These are phyloP conservation scores for Trichoderma sp. DNA, from an alignment of 2,329 filamentous ascomycete genomes.

Conservation along the genomic window DNA sequence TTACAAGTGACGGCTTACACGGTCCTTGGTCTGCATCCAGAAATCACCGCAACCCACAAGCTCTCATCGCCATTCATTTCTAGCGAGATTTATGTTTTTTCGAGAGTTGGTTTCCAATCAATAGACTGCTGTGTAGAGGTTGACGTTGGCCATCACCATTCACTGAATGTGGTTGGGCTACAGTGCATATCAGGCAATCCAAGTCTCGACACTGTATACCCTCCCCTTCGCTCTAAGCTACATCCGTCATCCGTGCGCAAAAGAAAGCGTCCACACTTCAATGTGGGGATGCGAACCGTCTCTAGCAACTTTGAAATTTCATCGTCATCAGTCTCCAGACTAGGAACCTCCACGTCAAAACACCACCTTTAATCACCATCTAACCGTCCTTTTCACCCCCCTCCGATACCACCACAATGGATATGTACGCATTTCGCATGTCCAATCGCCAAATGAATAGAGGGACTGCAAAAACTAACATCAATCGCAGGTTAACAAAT, in stretches of 20 bases:
- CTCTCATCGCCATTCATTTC: constrained; percentile 32
- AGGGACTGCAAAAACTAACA: neutral
- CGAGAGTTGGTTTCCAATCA: no score
- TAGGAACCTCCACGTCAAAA: neutral
- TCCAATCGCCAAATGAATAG: neutral
- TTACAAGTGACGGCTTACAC: constrained; percentile 23
- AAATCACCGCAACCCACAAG: constrained; percentile 32
- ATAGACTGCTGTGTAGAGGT: constrained; percentile 30
- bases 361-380: neutral
- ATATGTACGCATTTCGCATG: constrained; percentile 32
- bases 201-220: neutral
- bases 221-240: neutral
- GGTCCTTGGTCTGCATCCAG: constrained; percentile 28
- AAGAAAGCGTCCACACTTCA: neutral
- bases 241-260: neutral
- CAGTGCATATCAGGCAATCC: neutral
- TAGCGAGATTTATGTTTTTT: constrained; percentile 30
- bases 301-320: constrained; percentile 26
- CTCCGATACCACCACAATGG: constrained; percentile 33
- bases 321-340: constrained; percentile 21
- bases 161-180: neutral
- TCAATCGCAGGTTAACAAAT: constrained; percentile 59
- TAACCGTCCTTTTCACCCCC: neutral
- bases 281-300: constrained; percentile 10
- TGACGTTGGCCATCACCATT: constrained; percentile 21